Evolutionary conservation across 176 grass and related monocot species (phyloP).

Genomic region (Oryza meyeriana): DNA sequence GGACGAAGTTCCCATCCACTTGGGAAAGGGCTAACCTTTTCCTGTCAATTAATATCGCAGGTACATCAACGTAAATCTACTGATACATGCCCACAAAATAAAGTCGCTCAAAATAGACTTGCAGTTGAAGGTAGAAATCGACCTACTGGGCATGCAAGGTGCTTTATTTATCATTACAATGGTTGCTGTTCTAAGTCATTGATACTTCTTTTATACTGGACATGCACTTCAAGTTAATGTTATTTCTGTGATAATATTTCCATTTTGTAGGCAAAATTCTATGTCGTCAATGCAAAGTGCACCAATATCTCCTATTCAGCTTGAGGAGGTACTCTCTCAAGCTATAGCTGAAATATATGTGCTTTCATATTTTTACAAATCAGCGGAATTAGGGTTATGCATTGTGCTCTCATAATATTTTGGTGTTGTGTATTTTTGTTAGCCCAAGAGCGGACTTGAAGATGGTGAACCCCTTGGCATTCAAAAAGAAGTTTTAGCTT

Average conservation of each 20-base stretch:
- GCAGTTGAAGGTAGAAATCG: slow-evolving; percentile 20
- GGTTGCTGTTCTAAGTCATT: not conserved
- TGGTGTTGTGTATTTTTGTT: slow-evolving; percentile 28
- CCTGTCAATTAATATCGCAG: not conserved
- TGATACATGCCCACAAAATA: slow-evolving; percentile 17
- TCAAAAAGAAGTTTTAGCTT: slow-evolving; percentile 34
- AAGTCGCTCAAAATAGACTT: not conserved
- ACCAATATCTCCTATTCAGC: slow-evolving; percentile 3
- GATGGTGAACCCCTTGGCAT: slow-evolving; percentile 14
- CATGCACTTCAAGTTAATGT: slow-evolving; percentile 15
- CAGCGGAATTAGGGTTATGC: not conserved
- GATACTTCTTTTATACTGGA: slow-evolving; percentile 1
- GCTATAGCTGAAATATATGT: not conserved
- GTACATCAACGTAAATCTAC: not conserved
- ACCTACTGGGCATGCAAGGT: slow-evolving; percentile 29
- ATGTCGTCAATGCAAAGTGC: slow-evolving; percentile 17
- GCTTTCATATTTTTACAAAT: slow-evolving; percentile 18
- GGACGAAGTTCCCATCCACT: not conserved
- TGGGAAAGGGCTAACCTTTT: not conserved
- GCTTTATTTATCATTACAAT: not conserved
- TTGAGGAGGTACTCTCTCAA: slow-evolving; percentile 28
- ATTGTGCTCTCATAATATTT: slow-evolving; percentile 12
- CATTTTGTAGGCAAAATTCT: slow-evolving; percentile 37
- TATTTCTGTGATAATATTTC: slow-evolving; percentile 20
- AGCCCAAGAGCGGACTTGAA: slow-evolving; percentile 22